A percentile compares a stretch with the other conserved stretches of the same genome.
phyloP scores from a whole-genome alignment of 1,284 basidiomycete species.

The Fomitopsis palustris region DNA sequence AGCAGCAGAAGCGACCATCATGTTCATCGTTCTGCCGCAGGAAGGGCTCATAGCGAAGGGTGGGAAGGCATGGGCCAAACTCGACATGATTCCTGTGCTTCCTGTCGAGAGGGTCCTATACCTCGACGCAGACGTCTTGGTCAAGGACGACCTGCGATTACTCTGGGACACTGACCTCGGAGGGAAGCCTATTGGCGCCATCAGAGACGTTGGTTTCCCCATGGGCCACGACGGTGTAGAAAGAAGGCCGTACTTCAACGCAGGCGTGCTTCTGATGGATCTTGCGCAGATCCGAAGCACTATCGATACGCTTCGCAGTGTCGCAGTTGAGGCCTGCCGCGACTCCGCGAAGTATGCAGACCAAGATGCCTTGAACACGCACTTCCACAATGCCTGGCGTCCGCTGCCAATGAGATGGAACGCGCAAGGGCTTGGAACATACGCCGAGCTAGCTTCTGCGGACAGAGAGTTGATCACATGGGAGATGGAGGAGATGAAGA shows the following conservation, averaged over 20 bases:
- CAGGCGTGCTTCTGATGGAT: conserved; percentile 51
- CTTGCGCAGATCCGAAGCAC: conserved; percentile 35
- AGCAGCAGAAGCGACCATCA: conserved; percentile 32
- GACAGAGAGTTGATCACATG: conserved; percentile 31
- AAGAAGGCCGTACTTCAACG: conserved; percentile 46
- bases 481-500: conserved; percentile 32
- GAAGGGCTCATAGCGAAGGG: conserved; percentile 26
- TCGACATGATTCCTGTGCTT: conserved; percentile 42
- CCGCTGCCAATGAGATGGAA: conserved; percentile 46
- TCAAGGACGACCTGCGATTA: conserved; percentile 36
- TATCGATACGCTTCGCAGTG: conserved; percentile 23
- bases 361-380: conserved; percentile 50
- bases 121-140: conserved; percentile 50
- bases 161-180: conserved; percentile 46
- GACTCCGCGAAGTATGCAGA: conserved; percentile 37
- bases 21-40: conserved; percentile 37
- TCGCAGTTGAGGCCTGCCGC: conserved; percentile 25
- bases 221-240: conserved; percentile 37
- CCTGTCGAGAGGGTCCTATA: conserved; percentile 50
- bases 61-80: conserved; percentile 46
- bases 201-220: conserved; percentile 47
- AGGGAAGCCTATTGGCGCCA: conserved; percentile 40
- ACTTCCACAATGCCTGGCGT: conserved; percentile 41
- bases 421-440: conserved; percentile 55
- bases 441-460: conserved; percentile 33